Evolutionary conservation across 805 yeast genomes (phyloP).

Genomic region (Clavispora vitiphila): DNA sequence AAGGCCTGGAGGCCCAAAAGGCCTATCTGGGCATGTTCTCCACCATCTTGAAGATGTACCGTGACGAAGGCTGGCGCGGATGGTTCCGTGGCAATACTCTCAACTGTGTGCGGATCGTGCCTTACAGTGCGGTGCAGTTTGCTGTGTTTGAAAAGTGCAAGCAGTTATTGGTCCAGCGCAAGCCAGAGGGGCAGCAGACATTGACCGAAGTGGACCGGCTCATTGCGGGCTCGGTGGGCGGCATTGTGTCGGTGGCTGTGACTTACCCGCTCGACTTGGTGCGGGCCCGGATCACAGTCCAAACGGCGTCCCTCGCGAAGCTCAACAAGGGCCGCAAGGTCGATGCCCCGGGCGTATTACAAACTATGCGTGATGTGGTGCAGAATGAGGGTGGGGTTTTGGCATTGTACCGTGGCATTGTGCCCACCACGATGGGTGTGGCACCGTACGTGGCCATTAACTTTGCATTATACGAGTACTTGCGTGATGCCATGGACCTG

Average conservation of each 20-base stretch:
- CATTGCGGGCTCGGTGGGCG: slow-evolving; percentile 76
- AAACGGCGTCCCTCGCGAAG: slow-evolving; percentile 65
- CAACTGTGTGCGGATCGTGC: slow-evolving; percentile 85
- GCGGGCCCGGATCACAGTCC: slow-evolving; percentile 82
- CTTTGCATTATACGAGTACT: slow-evolving; percentile 81
- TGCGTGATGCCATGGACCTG: slow-evolving; percentile 52
- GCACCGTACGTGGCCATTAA: slow-evolving; percentile 95
- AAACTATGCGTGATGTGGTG: slow-evolving; percentile 56
- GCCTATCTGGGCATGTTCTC: slow-evolving; percentile 65
- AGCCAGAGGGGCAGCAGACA: slow-evolving; percentile 23
- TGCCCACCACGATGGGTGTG: slow-evolving; percentile 91
- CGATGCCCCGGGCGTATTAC: slow-evolving; percentile 68
- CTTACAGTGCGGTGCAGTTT: slow-evolving; percentile 93
- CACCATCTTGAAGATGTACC: slow-evolving; percentile 73
- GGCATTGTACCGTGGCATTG: slow-evolving; percentile 78
- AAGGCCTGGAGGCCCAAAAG: slow-evolving; percentile 52
- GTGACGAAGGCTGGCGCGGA: slow-evolving; percentile 90
- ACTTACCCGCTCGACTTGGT: slow-evolving; percentile 93
- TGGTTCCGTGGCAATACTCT: slow-evolving; percentile 85
- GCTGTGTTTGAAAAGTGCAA: slow-evolving; percentile 71
- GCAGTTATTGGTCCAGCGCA: slow-evolving; percentile 23
- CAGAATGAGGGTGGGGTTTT: slow-evolving; percentile 72
- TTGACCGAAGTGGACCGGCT: slow-evolving; percentile 57
- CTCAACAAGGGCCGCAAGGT: slow-evolving; percentile 41
- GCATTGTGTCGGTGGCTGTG: slow-evolving; percentile 68